Base-by-base conservation (phyloP, 768 basidiomycete genomes). In the Sporobolomyces phaffii region DNA sequence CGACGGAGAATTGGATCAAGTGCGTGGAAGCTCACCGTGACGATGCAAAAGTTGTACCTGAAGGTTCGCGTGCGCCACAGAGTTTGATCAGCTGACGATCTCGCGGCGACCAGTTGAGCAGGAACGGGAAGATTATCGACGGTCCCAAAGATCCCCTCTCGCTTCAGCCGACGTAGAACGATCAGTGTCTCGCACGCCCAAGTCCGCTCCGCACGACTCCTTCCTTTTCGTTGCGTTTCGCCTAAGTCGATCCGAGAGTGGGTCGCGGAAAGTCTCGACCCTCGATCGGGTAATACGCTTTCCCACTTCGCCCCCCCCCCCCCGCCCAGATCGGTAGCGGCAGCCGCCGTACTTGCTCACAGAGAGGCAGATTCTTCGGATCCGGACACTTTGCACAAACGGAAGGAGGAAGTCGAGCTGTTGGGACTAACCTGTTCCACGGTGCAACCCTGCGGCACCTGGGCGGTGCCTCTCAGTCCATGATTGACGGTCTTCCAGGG, bases 1-100 rank as follows among this genome's bases (percentile, higher is more conserved):
- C 36, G 17, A 43, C 20, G 31, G 5, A 17, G 18, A 34, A 34
- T 17, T 33, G 4, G 8, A n/a, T 5, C 20, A 17, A 9, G 10
- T 14, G n/a, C 45, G 53, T 6, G 5, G 24, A 7, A 15, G 26
- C 62, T 49, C 36, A 50, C 53, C 62, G 36, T 58, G 56, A 48
- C 66, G 54, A 29, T 72, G 70, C 1, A 72, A 66, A 5, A 72
- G 66, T 47, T 72, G 70, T 17, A 71, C 69, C 69, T 70, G 54
- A 2, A n/a, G 29, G 13, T 29, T 4, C 1, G 43, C 17, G 45
- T 6, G 44, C 29, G 7, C 29, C 26, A 41, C 11, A 20, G 40
- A n/a, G n/a, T n/a, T n/a, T n/a, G 40, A 41, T 41, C 40, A 41
- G 40, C 40, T 11, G 40, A 41, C 40, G 11, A 20, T 41, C 40